phyloP scores from a whole-genome alignment of 192 early-diverging fungal genomes.

The Gamsiella multidivaricata region DNA sequence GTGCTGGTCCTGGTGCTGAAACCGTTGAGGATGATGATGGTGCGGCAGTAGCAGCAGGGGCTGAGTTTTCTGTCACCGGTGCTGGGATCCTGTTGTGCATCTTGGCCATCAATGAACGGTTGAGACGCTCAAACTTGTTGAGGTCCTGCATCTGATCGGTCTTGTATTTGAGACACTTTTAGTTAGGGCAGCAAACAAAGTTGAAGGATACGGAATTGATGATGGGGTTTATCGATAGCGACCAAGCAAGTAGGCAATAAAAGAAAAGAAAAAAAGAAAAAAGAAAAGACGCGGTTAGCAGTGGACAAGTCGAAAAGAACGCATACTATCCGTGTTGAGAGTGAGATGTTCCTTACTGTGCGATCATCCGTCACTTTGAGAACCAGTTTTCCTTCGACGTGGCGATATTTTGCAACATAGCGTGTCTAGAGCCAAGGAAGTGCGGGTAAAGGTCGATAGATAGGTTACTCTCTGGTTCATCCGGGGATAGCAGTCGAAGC shows the following conservation, averaged over 20 bases:
- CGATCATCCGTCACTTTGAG: slow-evolving; percentile 81
- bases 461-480: neutral
- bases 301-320: neutral
- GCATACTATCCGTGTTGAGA: neutral
- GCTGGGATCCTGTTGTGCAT: slow-evolving; percentile 70
- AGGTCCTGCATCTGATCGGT: slow-evolving; percentile 76
- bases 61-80: slow-evolving; percentile 11
- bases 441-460: neutral
- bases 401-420: slow-evolving; percentile 74
- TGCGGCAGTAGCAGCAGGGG: slow-evolving; percentile 6
- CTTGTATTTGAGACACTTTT: slow-evolving; percentile 73
- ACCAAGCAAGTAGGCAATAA: neutral
- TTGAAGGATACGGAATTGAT: too few species aligned
- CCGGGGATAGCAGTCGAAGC: neutral
- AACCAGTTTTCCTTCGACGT: slow-evolving; percentile 74
- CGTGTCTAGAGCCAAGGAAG: slow-evolving; percentile 64
- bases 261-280: neutral
- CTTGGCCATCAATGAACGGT: slow-evolving; percentile 71
- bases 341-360: slow-evolving; percentile 59
- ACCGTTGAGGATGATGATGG: neutral
- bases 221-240: neutral
- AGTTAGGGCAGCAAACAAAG: too few species aligned
- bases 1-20: slow-evolving; percentile 27
- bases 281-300: neutral
- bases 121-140: slow-evolving; percentile 78